Evolutionary conservation across 441 rosid genomes (phyloP).

Genomic region (Syzygium syzygioides): DNA sequence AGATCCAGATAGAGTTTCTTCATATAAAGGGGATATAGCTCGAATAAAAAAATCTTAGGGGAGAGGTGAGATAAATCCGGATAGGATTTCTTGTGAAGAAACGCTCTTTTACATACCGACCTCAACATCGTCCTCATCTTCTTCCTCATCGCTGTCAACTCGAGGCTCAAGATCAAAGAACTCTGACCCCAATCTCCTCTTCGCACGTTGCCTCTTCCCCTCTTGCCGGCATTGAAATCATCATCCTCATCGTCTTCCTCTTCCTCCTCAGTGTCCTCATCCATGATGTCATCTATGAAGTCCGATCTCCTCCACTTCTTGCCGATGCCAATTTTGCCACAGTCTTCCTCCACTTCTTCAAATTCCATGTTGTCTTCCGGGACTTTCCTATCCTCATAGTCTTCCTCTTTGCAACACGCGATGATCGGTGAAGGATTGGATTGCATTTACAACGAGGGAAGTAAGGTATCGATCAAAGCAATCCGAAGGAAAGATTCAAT

Average conservation of each 20-base stretch:
- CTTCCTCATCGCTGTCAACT: conserved; percentile 75
- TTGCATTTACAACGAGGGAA: too few species aligned
- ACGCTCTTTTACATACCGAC: conserved; percentile 32
- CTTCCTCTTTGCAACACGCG: conserved; percentile 38
- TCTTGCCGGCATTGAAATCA: neutral
- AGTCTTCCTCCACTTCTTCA: conserved; percentile 1
- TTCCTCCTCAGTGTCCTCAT: too few species aligned
- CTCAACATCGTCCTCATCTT: conserved; percentile 78
- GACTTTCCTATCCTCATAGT: conserved; percentile 22
- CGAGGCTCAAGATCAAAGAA: conserved; percentile 61
- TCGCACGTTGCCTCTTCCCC: conserved; percentile 28
- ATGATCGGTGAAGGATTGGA: neutral
- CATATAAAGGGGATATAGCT: too few species aligned
- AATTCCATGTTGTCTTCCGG: neutral
- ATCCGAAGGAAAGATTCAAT: too few species aligned
- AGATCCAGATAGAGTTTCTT: neutral
- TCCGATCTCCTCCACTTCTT: conserved; percentile 52
- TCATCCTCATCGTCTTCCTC: too few species aligned
- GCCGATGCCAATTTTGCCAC: conserved; percentile 5
- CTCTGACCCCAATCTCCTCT: conserved; percentile 31
- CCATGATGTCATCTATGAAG: too few species aligned
- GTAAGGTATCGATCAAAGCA: too few species aligned
- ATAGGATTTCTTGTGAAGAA: too few species aligned
- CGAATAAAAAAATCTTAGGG: neutral
- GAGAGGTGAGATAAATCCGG: neutral